Conservation (phyloP, 2,329 filamentous ascomycete species). For the Pseudohalonectria lignicola region DNA sequence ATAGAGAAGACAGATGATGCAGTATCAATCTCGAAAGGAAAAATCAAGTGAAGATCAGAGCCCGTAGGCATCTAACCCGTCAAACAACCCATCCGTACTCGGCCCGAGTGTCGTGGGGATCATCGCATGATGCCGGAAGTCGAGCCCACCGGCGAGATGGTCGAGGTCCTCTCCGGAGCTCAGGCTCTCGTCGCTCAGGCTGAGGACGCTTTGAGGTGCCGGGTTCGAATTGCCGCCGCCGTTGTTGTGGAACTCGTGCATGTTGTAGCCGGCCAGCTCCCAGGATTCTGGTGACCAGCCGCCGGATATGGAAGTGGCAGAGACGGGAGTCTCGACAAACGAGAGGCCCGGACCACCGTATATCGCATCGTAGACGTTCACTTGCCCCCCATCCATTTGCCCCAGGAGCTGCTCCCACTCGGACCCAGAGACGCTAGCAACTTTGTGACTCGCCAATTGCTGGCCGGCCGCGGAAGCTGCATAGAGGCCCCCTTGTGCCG, state of each 20-base stretch:
- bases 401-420: constrained; percentile 80
- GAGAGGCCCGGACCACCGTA: constrained; percentile 54
- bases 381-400: constrained; percentile 66
- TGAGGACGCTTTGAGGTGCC: constrained; percentile 40
- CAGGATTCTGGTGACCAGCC: constrained; percentile 49
- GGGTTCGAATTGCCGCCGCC: too few relatives aligned
- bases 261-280: too few relatives aligned
- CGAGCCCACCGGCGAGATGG: constrained; percentile 25
- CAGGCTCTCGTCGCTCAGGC: constrained; percentile 46
- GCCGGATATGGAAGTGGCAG: constrained; percentile 18
- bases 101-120: neutral
- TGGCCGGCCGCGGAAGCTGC: too few relatives aligned
- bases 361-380: constrained; percentile 77
- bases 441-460: too few relatives aligned
- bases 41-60: too few relatives aligned
- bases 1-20: constrained; percentile 23
- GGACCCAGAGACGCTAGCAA: constrained; percentile 39
- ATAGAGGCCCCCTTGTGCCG: too few relatives aligned
- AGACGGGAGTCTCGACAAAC: constrained; percentile 31
- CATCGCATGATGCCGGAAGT: constrained; percentile 11
- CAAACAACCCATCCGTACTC: neutral
- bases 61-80: too few relatives aligned
- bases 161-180: constrained; percentile 43
- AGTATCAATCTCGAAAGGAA: too few relatives aligned
- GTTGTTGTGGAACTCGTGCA: too few relatives aligned